Evolutionary conservation across 495 filamentous ascomycete genomes (phyloP).

Genomic region (Pyrenopolyporus hunteri): DNA sequence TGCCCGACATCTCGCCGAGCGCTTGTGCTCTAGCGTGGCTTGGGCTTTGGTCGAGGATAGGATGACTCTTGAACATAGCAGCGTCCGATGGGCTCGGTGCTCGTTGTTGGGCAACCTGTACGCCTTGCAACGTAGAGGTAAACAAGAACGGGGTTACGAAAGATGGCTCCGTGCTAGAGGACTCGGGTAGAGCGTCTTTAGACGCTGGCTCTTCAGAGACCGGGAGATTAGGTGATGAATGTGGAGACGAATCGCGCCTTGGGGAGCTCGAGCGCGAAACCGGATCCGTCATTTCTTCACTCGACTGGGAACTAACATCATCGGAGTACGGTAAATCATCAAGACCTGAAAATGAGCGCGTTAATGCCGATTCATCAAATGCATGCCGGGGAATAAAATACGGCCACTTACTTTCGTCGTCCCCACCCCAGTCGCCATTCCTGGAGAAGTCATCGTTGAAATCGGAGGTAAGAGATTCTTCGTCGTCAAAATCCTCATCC

Average conservation of each 20-base stretch:
- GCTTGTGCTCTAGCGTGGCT: constrained; percentile 26
- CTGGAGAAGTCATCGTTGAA: not conserved
- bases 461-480: not conserved
- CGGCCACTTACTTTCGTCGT: constrained; percentile 11
- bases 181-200: constrained; percentile 49
- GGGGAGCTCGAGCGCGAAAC: constrained; percentile 36
- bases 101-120: constrained; percentile 13
- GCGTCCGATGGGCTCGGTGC: constrained; percentile 54
- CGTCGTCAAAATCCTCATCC: constrained; percentile 15
- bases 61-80: constrained; percentile 47
- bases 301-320: constrained; percentile 18
- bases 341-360: not conserved
- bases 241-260: constrained; percentile 39
- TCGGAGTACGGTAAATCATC: constrained; percentile 15
- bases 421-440: not conserved
- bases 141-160: constrained; percentile 24
- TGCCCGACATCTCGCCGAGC: constrained; percentile 45
- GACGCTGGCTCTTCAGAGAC: constrained; percentile 35
- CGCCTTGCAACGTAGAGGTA: constrained; percentile 1
- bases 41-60: constrained; percentile 1
- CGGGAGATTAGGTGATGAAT: constrained; percentile 6
- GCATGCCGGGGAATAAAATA: too few relatives aligned
- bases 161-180: constrained; percentile 41
- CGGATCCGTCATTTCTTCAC: constrained; percentile 25
- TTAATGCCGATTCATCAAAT: too few relatives aligned